Conservation (phyloP, 2,329 filamentous ascomycete genomes). For the Neofusicoccum laricinum region DNA sequence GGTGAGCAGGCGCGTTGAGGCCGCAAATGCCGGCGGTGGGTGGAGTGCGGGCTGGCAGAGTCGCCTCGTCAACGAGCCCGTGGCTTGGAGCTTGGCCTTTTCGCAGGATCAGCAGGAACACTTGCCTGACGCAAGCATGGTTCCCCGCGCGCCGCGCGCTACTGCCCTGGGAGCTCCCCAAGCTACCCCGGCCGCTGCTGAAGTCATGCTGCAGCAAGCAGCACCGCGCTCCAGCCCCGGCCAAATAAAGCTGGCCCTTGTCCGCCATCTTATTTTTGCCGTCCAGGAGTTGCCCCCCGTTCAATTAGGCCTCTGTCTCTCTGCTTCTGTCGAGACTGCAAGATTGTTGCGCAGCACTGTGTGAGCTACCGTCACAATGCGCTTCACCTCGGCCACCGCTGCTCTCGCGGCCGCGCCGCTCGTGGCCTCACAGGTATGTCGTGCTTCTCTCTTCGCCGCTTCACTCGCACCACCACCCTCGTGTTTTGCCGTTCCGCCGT, state of each 20-base stretch:
- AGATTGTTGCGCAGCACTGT: too few species aligned
- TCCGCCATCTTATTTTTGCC: neutral
- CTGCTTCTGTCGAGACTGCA: too few species aligned
- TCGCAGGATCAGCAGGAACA: slow-evolving; percentile 16
- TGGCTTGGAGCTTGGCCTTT: neutral
- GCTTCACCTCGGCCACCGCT: slow-evolving; percentile 6
- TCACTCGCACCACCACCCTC: neutral
- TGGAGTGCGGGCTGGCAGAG: neutral
- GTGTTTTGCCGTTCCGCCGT: neutral
- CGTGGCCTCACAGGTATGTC: slow-evolving; percentile 11
- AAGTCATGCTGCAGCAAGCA: slow-evolving; percentile 6
- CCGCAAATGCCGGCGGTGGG: neutral
- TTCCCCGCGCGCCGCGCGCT: neutral
- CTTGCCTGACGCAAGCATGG: slow-evolving; percentile 3
- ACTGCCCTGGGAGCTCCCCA: neutral
- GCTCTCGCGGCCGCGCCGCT: slow-evolving; percentile 2
- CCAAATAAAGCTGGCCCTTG: neutral
- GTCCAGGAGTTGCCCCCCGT: neutral
- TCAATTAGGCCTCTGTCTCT: neutral
- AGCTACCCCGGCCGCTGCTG: slow-evolving; percentile 9
- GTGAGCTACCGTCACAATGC: neutral
- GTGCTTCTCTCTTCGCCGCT: neutral
- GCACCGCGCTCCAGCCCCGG: neutral
- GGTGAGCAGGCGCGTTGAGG: too few species aligned
- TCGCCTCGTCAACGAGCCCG: neutral